Percentiles rank a stretch among this genome's conserved stretches.
Evolutionary conservation across 2,329 filamentous ascomycete genomes (phyloP).

Genomic region (Teratosphaeria epicoccoides): DNA sequence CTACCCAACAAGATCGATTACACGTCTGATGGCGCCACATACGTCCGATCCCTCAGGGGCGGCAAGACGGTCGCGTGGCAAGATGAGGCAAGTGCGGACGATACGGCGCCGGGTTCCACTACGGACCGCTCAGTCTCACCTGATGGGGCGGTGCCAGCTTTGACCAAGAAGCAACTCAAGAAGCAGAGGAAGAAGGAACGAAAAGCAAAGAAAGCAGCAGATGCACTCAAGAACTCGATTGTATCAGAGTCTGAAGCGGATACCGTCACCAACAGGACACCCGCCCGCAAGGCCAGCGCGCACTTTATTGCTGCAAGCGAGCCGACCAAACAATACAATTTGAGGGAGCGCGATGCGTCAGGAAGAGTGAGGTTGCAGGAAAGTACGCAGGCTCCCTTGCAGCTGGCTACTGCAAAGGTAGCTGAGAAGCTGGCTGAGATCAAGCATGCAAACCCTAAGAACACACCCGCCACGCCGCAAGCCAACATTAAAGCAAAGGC

Average conservation of each 20-base stretch:
- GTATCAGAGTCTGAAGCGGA: constrained; percentile 28
- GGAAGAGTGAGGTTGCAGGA: neutral
- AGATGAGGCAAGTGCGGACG: constrained; percentile 15
- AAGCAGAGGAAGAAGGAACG: constrained; percentile 25
- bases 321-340: constrained; percentile 1
- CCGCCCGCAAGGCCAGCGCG: constrained; percentile 28
- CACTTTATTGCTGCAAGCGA: constrained; percentile 13
- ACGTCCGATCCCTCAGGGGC: constrained; percentile 6
- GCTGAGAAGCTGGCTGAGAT: constrained; percentile 5
- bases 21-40: constrained; percentile 35
- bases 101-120: constrained; percentile 6
- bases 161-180: constrained; percentile 29
- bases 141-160: constrained; percentile 8
- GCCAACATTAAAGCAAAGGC: neutral
- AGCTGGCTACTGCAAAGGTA: constrained; percentile 4
- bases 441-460: neutral
- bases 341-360: constrained; percentile 3
- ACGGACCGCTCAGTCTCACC: constrained; percentile 12
- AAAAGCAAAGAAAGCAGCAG: constrained; percentile 16
- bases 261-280: constrained; percentile 15
- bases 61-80: constrained; percentile 3
- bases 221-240: constrained; percentile 15
- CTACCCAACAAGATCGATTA: constrained; percentile 26
- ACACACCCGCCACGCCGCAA: neutral
- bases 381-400: neutral